Evolutionary conservation across 345 rosid species (phyloP), one percentile per base, ranked within the genome.

Genomic region (Eucalyptus cladocalyx): DNA sequence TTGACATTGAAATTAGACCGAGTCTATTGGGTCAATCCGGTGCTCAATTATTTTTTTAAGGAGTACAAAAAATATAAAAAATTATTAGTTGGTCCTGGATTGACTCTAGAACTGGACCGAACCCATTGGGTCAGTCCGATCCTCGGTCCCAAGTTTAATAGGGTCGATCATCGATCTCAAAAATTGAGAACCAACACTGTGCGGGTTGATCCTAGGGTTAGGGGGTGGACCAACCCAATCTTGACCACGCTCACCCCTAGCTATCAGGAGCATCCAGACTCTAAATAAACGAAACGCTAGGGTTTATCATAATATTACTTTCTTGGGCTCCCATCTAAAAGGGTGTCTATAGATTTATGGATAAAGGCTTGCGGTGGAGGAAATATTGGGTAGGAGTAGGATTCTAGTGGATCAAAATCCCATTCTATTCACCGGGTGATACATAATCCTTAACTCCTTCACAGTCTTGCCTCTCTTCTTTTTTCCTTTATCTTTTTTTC

Each of bases 11-110:
- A 49, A 49, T 1, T 1, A 6, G 51, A 14, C 17, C 7, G 3
- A 49, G 17, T 3, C 0, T 49, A 49, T 14, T 14, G 17, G 48
- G 51, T 49, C 3, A 14, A 0, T 49, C 17, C 1, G 2, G 3
- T 49, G 0, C 6, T 49, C 17, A 49, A 49, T 14, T 2, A 7
- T 49, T 49, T 49, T 49, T 49, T 49, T 14, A 49, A 49, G 1
- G 17, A 49, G 1, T 49, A 49, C 2, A 48, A 49, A 49, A 49
- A 49, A 49, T 49, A 49, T 49, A 49, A 49, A 49, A 49, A 49
- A 49, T 49, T 49, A 49, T 14, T 0, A 14, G 3, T 14, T 49
- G 17, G 0, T 1, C 17, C 0, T 3, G 1, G 0, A 2, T 49
- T 49, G 17, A 49, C 51, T 2, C 2, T 13, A 0, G 17, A 49